Base-by-base conservation (phyloP, 2,329 filamentous ascomycete genomes). In the Cryphonectria parasitica region DNA sequence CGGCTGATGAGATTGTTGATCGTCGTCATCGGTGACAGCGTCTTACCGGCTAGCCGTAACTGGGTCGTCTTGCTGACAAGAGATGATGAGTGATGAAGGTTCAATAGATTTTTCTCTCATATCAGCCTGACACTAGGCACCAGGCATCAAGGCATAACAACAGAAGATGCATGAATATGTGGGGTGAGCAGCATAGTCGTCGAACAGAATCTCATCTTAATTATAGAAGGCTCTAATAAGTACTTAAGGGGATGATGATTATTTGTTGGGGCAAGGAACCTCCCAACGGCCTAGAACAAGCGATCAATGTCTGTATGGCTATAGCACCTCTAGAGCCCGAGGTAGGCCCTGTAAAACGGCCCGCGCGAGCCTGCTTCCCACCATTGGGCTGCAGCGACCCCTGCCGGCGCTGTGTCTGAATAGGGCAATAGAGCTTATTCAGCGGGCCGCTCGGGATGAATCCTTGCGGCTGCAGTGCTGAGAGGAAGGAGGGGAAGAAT, bases 381-480 rank as follows among this genome's bases (percentile, higher is more conserved):
- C 22, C 8, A 49, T 22, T 7, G 45, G 45, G 6, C 11, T 7
- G 45, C 45, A 7, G 45, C 22, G 45, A 11, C 7, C 45, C 45
- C 45, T 49, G 45, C 45, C 45, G 7, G 7, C 10, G 13, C 25
- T 56, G 52, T 56, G 52, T n/a, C 52, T 58, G 25, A 58, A 31
- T 58, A 31, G 25, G 54, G 54, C 13, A 58, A 31, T 31, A 58
- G 54, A 58, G 54, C 54, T 58, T 58, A 58, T 58, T 58, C 54
- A 58, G 54, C 54, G 54, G 54, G 54, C 54, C 54, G 54, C 54
- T 7, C 13, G 54, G 54, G 25, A 58, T 34, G n/a, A 56, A 56
- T 56, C 52, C 52, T 56, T 56, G 52, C 52, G 52, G 52, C 52
- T 56, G n/a, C 52, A 28, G 52, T n/a, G n/a, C 52, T 49, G 45